Conservation (phyloP, 2,329 filamentous ascomycete genomes). For the Neofusicoccum sp. region DNA sequence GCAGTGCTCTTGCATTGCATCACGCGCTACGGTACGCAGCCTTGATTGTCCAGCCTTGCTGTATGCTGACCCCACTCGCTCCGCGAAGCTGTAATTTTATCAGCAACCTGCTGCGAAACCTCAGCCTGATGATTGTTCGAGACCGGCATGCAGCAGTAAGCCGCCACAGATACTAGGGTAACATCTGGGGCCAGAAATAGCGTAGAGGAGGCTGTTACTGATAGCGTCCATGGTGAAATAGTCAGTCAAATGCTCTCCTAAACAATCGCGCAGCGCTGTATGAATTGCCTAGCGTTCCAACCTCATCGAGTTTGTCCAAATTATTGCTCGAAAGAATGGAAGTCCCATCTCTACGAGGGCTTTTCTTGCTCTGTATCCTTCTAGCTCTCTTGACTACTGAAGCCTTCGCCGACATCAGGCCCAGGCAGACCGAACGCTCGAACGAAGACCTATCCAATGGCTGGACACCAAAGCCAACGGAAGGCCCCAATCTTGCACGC, state of each 20-base stretch:
- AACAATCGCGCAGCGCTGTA: too few relatives aligned
- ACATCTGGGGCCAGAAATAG: too few relatives aligned
- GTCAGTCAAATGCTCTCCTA: too few relatives aligned
- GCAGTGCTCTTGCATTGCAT: not conserved
- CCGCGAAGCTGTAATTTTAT: not conserved
- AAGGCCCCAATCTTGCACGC: not conserved
- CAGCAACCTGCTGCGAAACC: not conserved
- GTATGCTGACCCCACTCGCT: not conserved
- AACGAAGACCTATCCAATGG: not conserved
- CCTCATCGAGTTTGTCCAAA: too few relatives aligned
- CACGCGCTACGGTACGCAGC: not conserved
- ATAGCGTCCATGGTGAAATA: too few relatives aligned
- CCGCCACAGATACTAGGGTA: too few relatives aligned
- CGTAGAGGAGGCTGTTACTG: too few relatives aligned
- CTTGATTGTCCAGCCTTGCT: not conserved
- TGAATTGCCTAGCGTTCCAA: too few relatives aligned
- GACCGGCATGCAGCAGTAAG: too few relatives aligned
- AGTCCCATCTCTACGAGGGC: not conserved
- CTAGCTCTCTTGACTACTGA: not conserved
- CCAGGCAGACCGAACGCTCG: not conserved
- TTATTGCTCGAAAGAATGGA: too few relatives aligned
- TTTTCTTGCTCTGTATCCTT: not conserved
- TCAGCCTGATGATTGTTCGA: too few relatives aligned
- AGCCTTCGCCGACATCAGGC: not conserved
- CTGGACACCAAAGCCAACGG: not conserved